phyloP scores from a whole-genome alignment of 768 basidiomycete genomes.

The Scleroderma bovista region DNA sequence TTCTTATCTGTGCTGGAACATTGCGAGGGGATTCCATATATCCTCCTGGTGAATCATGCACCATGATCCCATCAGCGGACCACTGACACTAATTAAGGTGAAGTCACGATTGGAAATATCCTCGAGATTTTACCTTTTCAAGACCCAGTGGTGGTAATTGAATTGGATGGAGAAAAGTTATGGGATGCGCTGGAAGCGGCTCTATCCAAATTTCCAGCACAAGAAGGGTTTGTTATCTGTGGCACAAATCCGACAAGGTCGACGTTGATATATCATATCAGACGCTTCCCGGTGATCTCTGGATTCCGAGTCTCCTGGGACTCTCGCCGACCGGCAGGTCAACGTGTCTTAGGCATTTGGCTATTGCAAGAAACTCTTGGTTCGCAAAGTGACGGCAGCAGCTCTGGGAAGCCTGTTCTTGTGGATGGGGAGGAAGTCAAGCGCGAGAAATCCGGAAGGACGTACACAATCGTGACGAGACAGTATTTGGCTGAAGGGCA shows the following conservation, averaged over 20 bases:
- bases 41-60: slow-evolving; percentile 55
- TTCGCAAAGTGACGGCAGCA: slow-evolving; percentile 17
- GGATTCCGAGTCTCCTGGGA: slow-evolving; percentile 87
- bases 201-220: slow-evolving; percentile 76
- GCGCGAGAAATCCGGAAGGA: slow-evolving; percentile 46
- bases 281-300: slow-evolving; percentile 85
- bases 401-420: slow-evolving; percentile 26
- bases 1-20: slow-evolving; percentile 78
- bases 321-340: slow-evolving; percentile 61
- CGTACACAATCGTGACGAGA: slow-evolving; percentile 78
- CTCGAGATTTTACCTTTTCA: slow-evolving; percentile 87
- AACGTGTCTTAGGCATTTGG: slow-evolving; percentile 73
- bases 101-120: slow-evolving; percentile 79
- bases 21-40: slow-evolving; percentile 82
- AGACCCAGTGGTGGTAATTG: slow-evolving; percentile 76
- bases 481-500: slow-evolving; percentile 83
- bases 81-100: slow-evolving; percentile 37
- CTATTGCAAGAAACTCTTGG: slow-evolving; percentile 35
- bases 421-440: slow-evolving; percentile 50
- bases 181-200: slow-evolving; percentile 77
- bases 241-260: not conserved
- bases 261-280: slow-evolving; percentile 23
- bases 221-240: slow-evolving; percentile 66
- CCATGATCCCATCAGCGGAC: not conserved
- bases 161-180: slow-evolving; percentile 71